Evolutionary conservation across 2,329 filamentous ascomycete species (phyloP).

Genomic region (Capronia americana): DNA sequence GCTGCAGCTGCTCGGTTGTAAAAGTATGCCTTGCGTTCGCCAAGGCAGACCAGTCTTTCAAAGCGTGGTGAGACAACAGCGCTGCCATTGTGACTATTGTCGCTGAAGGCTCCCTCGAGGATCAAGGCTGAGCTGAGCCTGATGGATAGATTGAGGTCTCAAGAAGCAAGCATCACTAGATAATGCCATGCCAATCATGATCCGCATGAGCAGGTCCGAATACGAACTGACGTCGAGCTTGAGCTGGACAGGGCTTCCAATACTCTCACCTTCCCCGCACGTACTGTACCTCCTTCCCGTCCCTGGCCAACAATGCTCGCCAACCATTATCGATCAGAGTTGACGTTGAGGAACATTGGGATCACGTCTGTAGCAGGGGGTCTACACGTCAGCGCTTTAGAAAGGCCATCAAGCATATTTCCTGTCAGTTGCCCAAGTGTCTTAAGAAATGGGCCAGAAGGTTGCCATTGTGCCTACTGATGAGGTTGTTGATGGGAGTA

Average conservation of each 20-base stretch:
- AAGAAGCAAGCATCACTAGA: not conserved
- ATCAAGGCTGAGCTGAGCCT: not conserved
- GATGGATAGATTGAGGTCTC: not conserved
- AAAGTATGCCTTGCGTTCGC: conserved; percentile 3
- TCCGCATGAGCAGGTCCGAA: not conserved
- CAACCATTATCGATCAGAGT: not conserved
- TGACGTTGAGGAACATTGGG: not conserved
- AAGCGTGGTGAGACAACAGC: not conserved
- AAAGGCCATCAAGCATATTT: not conserved
- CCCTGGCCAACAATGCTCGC: not conserved
- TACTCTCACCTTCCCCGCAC: not conserved
- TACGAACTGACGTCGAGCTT: not conserved
- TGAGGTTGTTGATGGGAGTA: not conserved
- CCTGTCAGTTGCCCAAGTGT: not conserved
- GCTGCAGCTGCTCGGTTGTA: conserved; percentile 12
- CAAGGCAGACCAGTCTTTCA: conserved; percentile 14
- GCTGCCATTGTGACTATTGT: not conserved
- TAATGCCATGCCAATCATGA: not conserved
- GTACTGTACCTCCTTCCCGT: not conserved
- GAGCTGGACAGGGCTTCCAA: not conserved
- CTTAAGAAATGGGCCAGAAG: not conserved
- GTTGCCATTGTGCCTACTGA: not conserved
- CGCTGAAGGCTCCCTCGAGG: not conserved
- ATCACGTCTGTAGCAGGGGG: not conserved
- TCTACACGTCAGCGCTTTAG: not conserved